A percentile compares a stretch with the other conserved stretches of the same genome.
Conservation (phyloP, 2,329 filamentous ascomycete genomes). For the Blastomyces emzantsi region DNA sequence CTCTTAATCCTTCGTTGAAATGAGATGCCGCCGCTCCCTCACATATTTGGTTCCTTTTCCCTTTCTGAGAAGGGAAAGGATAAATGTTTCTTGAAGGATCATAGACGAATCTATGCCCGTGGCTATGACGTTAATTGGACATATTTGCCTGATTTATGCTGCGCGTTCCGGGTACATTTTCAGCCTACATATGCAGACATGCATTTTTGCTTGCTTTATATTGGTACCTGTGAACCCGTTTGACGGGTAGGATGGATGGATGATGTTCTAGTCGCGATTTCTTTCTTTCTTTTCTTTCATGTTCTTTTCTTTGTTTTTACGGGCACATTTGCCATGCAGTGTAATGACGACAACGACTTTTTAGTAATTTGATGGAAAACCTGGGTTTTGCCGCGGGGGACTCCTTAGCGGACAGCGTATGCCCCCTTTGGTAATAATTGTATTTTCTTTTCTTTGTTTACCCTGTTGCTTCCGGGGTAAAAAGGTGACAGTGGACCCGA, state of each 20-base stretch:
- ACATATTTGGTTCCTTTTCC: neutral
- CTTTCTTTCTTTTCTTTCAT: too few relatives aligned
- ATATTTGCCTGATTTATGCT: neutral
- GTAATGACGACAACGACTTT: neutral
- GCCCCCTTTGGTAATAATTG: neutral
- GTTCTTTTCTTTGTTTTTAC: neutral
- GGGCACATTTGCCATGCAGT: neutral
- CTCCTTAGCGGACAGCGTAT: neutral
- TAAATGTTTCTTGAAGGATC: neutral
- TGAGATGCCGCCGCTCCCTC: neutral
- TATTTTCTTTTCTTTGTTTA: neutral
- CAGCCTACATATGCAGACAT: neutral
- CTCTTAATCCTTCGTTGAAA: neutral
- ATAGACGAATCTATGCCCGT: neutral
- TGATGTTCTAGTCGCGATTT: neutral
- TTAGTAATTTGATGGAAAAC: neutral
- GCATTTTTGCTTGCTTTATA: neutral
- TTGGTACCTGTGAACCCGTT: neutral
- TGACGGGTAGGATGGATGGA: neutral
- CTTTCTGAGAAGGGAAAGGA: neutral
- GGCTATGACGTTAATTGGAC: neutral
- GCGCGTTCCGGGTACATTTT: neutral
- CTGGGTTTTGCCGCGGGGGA: neutral
- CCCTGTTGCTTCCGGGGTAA: neutral
- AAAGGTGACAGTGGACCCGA: neutral